Percentiles rank a stretch among this genome's conserved stretches.
Evolutionary conservation across 768 basidiomycete species (phyloP).

Genomic region (Russula ochroleuca): DNA sequence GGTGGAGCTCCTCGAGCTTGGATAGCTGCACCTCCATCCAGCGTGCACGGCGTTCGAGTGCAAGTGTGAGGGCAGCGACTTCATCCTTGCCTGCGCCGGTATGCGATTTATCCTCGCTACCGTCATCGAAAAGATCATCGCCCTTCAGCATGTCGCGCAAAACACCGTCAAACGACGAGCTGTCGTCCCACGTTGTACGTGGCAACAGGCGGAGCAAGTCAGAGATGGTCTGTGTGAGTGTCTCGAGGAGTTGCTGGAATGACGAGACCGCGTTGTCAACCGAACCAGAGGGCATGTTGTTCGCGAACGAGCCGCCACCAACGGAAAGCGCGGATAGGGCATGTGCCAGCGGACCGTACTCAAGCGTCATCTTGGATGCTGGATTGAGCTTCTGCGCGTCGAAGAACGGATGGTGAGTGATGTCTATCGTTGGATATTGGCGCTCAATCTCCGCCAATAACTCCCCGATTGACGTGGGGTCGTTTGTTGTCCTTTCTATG

Average conservation of each 20-base stretch:
- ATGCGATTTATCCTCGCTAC: slow-evolving; percentile 57
- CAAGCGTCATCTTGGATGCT: slow-evolving; percentile 73
- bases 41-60: slow-evolving; percentile 81
- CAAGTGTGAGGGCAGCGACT: slow-evolving; percentile 76
- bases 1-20: slow-evolving; percentile 83
- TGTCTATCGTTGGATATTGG: slow-evolving; percentile 57
- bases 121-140: slow-evolving; percentile 75
- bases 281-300: slow-evolving; percentile 79
- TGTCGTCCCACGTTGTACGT: slow-evolving; percentile 86
- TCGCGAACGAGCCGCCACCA: slow-evolving; percentile 81
- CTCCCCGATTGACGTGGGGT: slow-evolving; percentile 52
- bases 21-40: slow-evolving; percentile 93
- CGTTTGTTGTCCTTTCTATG: slow-evolving; percentile 46
- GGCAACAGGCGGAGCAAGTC: slow-evolving; percentile 80
- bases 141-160: slow-evolving; percentile 85
- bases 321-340: slow-evolving; percentile 83
- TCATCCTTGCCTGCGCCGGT: slow-evolving; percentile 67
- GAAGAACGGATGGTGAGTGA: slow-evolving; percentile 71
- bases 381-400: slow-evolving; percentile 66
- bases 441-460: slow-evolving; percentile 65
- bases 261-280: slow-evolving; percentile 88
- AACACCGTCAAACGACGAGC: slow-evolving; percentile 83
- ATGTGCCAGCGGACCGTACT: slow-evolving; percentile 82
- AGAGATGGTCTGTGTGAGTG: slow-evolving; percentile 84
- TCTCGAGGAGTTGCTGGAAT: slow-evolving; percentile 85